phyloP scores from a whole-genome alignment of 1,139 yeast species.

The Pichia sp. region DNA sequence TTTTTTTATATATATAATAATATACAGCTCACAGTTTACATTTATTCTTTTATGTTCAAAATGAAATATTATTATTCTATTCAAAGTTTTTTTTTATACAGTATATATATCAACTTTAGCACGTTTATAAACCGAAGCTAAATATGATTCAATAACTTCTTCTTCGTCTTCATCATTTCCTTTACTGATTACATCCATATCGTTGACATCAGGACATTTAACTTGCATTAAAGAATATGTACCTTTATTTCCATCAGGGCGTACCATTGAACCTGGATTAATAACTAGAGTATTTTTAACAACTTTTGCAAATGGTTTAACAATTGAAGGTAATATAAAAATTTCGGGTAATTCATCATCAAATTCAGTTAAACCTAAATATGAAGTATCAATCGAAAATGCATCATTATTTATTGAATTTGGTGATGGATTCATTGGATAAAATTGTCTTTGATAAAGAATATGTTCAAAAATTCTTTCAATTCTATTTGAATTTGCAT shows the following conservation, averaged over 20 bases:
- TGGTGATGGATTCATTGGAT: slow-evolving; percentile 80
- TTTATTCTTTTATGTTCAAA: no score
- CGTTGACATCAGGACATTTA: slow-evolving; percentile 42
- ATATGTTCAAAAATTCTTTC: slow-evolving; percentile 68
- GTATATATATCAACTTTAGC: slow-evolving; percentile 68
- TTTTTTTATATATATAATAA: not conserved
- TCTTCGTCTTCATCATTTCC: slow-evolving; percentile 33
- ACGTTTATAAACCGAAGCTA: slow-evolving; percentile 71
- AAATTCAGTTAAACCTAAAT: slow-evolving; percentile 73
- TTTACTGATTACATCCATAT: slow-evolving; percentile 32
- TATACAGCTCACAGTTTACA: no score
- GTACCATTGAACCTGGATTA: slow-evolving; percentile 74
- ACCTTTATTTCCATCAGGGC: slow-evolving; percentile 53
- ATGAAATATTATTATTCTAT: not conserved
- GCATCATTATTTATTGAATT: slow-evolving; percentile 54
- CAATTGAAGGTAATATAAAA: slow-evolving; percentile 69
- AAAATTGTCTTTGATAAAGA: slow-evolving; percentile 72
- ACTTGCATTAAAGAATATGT: slow-evolving; percentile 55
- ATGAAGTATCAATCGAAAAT: slow-evolving; percentile 39
- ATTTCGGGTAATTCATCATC: slow-evolving; percentile 76
- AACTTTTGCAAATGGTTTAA: slow-evolving; percentile 67
- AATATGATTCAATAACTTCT: slow-evolving; percentile 39
- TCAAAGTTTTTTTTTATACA: slow-evolving; percentile 24
- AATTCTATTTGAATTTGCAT: slow-evolving; percentile 45
- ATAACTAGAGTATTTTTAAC: slow-evolving; percentile 72